Conservation (phyloP, 345 rosid species). For the Kandelia obovata region DNA sequence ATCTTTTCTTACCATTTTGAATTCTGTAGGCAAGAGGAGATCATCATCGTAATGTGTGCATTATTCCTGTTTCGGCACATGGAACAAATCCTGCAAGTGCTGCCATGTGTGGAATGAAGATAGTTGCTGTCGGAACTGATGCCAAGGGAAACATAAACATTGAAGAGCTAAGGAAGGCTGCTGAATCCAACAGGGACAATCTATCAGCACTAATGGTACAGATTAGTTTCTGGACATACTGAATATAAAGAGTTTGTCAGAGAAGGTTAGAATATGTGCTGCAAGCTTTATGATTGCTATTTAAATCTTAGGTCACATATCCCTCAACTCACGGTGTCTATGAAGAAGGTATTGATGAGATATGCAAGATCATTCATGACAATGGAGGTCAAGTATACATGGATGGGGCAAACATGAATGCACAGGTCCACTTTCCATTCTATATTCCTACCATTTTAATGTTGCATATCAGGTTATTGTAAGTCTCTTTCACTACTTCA, state of each 20-base stretch:
- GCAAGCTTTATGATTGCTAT: conserved; percentile 6
- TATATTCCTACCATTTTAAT: conserved; percentile 11
- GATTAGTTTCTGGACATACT: background rate
- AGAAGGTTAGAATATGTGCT: background rate
- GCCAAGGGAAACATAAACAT: conserved; percentile 97
- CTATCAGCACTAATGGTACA: conserved; percentile 87
- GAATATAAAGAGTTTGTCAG: background rate
- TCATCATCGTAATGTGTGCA: conserved; percentile 92
- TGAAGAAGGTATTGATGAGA: conserved; percentile 95
- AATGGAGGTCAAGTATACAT: conserved; percentile 99
- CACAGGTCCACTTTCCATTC: conserved; percentile 56
- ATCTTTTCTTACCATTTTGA: conserved; percentile 4
- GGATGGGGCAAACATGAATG: conserved; percentile 99
- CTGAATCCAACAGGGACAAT: conserved; percentile 81
- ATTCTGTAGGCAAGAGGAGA: conserved; percentile 84
- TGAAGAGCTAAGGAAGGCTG: conserved; percentile 83
- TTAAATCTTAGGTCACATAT: conserved; percentile 68
- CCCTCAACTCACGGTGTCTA: conserved; percentile 98
- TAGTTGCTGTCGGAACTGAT: conserved; percentile 90
- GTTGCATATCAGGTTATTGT: background rate
- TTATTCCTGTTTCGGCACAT: conserved; percentile 98
- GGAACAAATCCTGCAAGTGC: conserved; percentile 99
- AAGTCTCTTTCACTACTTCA: background rate
- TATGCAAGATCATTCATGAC: conserved; percentile 86
- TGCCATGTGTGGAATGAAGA: conserved; percentile 99